Percentiles rank a stretch among this genome's conserved stretches.
Conservation (phyloP, 441 rosid genomes). For the Gossypium laxum region DNA sequence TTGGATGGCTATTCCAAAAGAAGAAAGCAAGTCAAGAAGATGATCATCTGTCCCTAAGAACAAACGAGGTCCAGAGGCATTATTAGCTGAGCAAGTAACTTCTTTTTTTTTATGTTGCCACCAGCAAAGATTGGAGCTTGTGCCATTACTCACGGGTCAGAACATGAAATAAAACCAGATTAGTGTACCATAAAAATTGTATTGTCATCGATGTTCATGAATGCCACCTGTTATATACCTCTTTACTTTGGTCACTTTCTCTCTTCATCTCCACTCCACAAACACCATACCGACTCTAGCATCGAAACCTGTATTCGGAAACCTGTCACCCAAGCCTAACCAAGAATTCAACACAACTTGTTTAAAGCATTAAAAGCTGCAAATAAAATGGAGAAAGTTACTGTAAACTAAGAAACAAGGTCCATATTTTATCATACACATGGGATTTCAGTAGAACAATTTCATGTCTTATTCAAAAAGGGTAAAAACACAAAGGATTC, state of each 20-base stretch:
- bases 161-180: background rate
- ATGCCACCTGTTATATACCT: background rate
- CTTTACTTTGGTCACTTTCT: background rate
- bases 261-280: background rate
- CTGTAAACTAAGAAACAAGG: background rate
- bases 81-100: background rate
- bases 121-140: background rate
- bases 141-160: background rate
- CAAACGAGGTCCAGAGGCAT: background rate
- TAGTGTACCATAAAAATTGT: background rate
- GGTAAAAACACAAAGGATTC: conserved; percentile 1
- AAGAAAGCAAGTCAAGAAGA: conserved; percentile 25
- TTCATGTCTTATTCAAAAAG: background rate
- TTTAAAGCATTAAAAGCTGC: background rate
- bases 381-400: background rate
- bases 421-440: background rate
- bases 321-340: background rate
- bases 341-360: background rate
- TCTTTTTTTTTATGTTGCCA: background rate
- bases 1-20: conserved; percentile 46
- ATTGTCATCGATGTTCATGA: background rate
- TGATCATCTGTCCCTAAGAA: background rate
- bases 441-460: background rate
- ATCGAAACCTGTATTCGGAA: background rate
- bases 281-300: background rate